A percentile compares a stretch with the other conserved stretches of the same genome.
Conservation (phyloP, 257 asterid species). For the Capsicum pubescens region DNA sequence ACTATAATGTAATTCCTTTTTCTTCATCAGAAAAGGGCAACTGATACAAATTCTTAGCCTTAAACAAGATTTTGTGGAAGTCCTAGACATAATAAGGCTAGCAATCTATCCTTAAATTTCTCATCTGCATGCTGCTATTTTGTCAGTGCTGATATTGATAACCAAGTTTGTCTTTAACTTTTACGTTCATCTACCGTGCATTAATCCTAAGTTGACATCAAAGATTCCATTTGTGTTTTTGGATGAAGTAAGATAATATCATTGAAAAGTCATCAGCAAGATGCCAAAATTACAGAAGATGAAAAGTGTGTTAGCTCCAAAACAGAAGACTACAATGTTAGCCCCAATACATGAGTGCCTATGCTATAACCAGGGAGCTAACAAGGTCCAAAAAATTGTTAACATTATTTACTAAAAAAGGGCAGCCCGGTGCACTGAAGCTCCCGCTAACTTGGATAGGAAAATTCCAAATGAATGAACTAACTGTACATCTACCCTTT, state of each 20-base stretch:
- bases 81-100: slow-evolving; percentile 15
- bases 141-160: slow-evolving; percentile 4
- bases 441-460: background rate
- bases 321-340: background rate
- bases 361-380: slow-evolving; percentile 5
- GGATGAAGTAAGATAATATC: background rate
- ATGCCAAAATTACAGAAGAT: background rate
- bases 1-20: background rate
- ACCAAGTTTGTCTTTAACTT: background rate
- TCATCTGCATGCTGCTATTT: background rate
- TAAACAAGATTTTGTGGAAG: background rate
- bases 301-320: background rate
- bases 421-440: no score
- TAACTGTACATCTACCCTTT: background rate
- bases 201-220: no score
- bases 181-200: no score
- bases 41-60: background rate
- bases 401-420: background rate
- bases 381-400: background rate
- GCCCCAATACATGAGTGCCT: background rate
- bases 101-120: slow-evolving; percentile 14
- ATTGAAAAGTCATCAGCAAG: background rate
- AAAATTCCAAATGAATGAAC: background rate
- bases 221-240: no score
- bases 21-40: background rate